These are phyloP conservation scores for Cupressus sempervirens DNA, from an alignment of 75 land plant species.

Conservation along the genomic window DNA sequence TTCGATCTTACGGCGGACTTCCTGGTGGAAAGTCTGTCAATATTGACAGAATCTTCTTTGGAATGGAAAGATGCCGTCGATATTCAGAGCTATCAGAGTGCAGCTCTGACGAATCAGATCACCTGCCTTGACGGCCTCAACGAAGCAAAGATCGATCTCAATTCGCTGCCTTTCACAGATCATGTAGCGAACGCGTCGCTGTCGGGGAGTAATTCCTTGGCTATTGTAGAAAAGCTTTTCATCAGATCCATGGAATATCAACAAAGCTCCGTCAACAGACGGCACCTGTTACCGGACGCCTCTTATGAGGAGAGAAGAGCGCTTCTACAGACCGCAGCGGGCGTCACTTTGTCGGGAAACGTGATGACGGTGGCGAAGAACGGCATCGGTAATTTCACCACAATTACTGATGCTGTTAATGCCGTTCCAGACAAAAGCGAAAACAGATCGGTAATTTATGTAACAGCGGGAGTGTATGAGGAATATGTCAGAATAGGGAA, in stretches of 20 bases:
- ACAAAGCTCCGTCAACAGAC: not conserved
- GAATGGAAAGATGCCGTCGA: not conserved
- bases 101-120: not conserved
- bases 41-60: not conserved
- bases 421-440: not conserved
- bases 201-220: not conserved
- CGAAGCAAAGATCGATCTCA: not conserved
- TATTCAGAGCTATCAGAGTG: not conserved
- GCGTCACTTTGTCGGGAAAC: too few species aligned
- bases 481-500: slow-evolving; percentile 35
- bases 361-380: not conserved
- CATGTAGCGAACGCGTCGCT: not conserved
- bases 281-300: not conserved
- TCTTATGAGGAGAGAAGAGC: not conserved
- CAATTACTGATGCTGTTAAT: not conserved
- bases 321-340: too few species aligned
- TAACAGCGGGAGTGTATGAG: slow-evolving; percentile 44
- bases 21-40: too few species aligned
- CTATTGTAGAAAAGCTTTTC: not conserved
- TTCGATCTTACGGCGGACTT: too few species aligned
- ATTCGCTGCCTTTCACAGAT: not conserved
- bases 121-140: not conserved
- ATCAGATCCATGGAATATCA: not conserved
- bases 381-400: not conserved
- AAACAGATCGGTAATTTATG: slow-evolving; percentile 30